Evolutionary conservation across 1,139 yeast species (phyloP).

Genomic region (Debaryomyces fabryi): DNA sequence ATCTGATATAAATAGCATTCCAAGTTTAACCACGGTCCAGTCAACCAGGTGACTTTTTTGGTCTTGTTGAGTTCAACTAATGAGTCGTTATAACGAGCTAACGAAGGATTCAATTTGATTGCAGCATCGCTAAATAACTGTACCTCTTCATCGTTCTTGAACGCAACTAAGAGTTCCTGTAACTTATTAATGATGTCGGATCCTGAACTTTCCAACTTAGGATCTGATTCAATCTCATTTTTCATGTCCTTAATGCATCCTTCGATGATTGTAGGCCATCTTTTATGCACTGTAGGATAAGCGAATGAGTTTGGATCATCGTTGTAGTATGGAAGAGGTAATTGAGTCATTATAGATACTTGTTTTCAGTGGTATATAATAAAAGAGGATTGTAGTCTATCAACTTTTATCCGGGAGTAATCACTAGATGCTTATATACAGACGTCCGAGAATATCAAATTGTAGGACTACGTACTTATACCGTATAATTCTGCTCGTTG

Average conservation of each 20-base stretch:
- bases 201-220: conserved; percentile 32
- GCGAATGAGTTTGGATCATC: conserved; percentile 81
- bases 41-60: conserved; percentile 62
- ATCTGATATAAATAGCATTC: conserved; percentile 84
- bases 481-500: neutral
- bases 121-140: conserved; percentile 46
- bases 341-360: conserved; percentile 8
- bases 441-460: neutral
- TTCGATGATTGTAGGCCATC: conserved; percentile 86
- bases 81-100: conserved; percentile 54
- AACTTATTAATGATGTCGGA: conserved; percentile 39
- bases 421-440: neutral
- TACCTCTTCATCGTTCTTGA: conserved; percentile 44
- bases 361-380: neutral
- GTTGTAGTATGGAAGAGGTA: conserved; percentile 58
- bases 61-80: conserved; percentile 30
- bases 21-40: conserved; percentile 90
- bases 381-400: neutral
- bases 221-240: conserved; percentile 17
- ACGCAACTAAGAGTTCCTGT: conserved; percentile 35
- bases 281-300: conserved; percentile 68
- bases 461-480: neutral
- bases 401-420: neutral
- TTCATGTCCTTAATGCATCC: conserved; percentile 66
- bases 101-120: conserved; percentile 41